A percentile compares a stretch with the other conserved stretches of the same genome.
These are phyloP conservation scores for Talaromyces sp. DNA, from an alignment of 2,329 filamentous ascomycete species.

Conservation along the genomic window DNA sequence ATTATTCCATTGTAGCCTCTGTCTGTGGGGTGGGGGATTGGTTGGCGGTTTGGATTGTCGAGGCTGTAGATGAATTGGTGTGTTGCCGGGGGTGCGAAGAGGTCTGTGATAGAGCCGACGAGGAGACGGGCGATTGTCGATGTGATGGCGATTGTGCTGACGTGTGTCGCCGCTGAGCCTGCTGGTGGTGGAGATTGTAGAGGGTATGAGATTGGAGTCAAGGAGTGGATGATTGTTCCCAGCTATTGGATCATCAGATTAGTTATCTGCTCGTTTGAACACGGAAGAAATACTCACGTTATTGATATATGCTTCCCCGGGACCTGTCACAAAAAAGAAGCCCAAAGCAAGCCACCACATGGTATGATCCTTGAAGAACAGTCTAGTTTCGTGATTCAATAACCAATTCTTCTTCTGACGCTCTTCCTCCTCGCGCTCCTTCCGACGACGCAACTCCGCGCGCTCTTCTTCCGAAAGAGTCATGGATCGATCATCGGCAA, in stretches of 20 bases:
- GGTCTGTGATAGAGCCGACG: conserved; percentile 81
- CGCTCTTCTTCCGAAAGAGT: conserved; percentile 39
- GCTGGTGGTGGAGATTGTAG: conserved; percentile 45
- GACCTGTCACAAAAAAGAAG: conserved; percentile 89
- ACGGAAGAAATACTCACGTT: conserved; percentile 49
- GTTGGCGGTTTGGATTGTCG: conserved; percentile 28
- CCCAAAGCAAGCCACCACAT: conserved; percentile 94
- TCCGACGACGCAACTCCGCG: conserved; percentile 38
- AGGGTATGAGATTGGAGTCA: conserved; percentile 60
- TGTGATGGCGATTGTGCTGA: conserved; percentile 84
- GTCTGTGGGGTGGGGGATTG: conserved; percentile 24
- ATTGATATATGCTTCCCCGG: conserved; percentile 97
- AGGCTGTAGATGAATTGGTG: conserved; percentile 52
- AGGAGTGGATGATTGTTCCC: conserved; percentile 83
- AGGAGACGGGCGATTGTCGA: conserved; percentile 87
- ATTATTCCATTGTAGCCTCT: conserved; percentile 26
- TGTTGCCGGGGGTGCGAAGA: conserved; percentile 67
- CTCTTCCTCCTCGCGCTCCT: conserved; percentile 49
- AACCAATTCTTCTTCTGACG: conserved; percentile 79
- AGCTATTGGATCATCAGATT: conserved; percentile 42
- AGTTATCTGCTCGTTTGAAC: neutral
- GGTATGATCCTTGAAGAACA: conserved; percentile 79
- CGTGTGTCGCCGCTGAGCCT: conserved; percentile 71
- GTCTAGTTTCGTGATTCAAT: conserved; percentile 81
- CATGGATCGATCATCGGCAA: conserved; percentile 38